Conservation (phyloP, 345 rosid genomes). For the Gossypium herbaceum region DNA sequence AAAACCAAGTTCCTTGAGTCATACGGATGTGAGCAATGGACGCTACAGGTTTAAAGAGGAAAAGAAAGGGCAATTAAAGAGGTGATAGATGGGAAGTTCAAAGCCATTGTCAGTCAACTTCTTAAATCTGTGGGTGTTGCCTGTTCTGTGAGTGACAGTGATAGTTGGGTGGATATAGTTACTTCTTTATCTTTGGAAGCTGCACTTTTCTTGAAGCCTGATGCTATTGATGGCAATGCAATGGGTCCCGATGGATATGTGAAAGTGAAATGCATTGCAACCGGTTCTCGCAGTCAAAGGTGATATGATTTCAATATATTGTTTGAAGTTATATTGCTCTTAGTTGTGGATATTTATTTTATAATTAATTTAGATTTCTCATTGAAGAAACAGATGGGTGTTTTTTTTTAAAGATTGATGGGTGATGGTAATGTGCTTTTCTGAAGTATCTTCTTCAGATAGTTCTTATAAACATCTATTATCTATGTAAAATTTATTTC, state of each 20-base stretch:
- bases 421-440: constrained; percentile 2
- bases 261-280: constrained; percentile 92
- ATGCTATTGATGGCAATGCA: constrained; percentile 51
- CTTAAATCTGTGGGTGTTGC: constrained; percentile 52
- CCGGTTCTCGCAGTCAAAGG: constrained; percentile 74
- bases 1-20: constrained; percentile 50
- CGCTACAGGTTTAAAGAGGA: constrained; percentile 53
- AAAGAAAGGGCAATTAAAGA: constrained; percentile 48
- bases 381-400: constrained; percentile 5
- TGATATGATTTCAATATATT: constrained; percentile 19
- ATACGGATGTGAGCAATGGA: constrained; percentile 37
- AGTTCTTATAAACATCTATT: not conserved
- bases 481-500: not conserved
- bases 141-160: constrained; percentile 34
- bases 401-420: not conserved
- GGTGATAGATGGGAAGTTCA: constrained; percentile 68
- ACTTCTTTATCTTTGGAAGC: constrained; percentile 85
- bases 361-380: not conserved
- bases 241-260: constrained; percentile 56
- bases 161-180: constrained; percentile 71
- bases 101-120: constrained; percentile 55
- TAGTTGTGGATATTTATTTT: not conserved
- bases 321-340: not conserved
- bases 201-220: constrained; percentile 69
- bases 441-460: constrained; percentile 4